Conservation (phyloP, 176 grass and related monocot genomes). For the Pontederia paniculata region DNA sequence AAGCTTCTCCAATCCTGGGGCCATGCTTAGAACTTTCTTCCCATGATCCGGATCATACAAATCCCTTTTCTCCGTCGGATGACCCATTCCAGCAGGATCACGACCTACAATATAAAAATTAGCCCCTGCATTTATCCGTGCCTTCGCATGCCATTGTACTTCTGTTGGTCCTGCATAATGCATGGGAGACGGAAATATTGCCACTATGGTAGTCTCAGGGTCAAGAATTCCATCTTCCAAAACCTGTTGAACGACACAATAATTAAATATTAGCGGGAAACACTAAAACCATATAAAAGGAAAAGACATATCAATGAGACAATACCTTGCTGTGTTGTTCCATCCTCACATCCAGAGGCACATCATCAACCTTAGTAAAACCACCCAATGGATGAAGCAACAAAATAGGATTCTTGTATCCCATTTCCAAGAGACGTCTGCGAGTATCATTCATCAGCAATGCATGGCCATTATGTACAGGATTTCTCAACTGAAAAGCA, state of each 20-base stretch:
- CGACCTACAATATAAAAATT: conserved; percentile 99
- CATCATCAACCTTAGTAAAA: conserved; percentile 84
- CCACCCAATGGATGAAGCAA: conserved; percentile 77
- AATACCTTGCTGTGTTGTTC: conserved; percentile 90
- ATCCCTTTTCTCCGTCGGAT: conserved; percentile 87
- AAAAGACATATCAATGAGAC: conserved; percentile 3
- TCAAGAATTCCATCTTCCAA: conserved; percentile 92
- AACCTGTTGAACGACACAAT: conserved; percentile 37
- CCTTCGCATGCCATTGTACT: conserved; percentile 99
- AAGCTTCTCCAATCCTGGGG: conserved; percentile 90
- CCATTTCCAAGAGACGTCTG: conserved; percentile 76
- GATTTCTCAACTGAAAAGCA: conserved; percentile 87
- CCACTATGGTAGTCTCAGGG: conserved; percentile 74
- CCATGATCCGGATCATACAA: conserved; percentile 93
- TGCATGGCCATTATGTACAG: conserved; percentile 85
- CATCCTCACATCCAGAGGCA: conserved; percentile 82
- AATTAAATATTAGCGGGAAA: background rate
- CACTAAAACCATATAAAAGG: background rate
- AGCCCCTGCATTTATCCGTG: conserved; percentile 75
- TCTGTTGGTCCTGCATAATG: conserved; percentile 96
- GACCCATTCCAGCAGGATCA: conserved; percentile 92
- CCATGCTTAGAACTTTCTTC: conserved; percentile 89
- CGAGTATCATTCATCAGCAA: conserved; percentile 90
- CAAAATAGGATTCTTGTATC: conserved; percentile 86
- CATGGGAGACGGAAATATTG: conserved; percentile 96